Percentiles rank a stretch among this genome's conserved stretches.
These are phyloP conservation scores for Apiospora arundinis DNA, from an alignment of 2,329 filamentous ascomycete genomes.

Conservation along the genomic window DNA sequence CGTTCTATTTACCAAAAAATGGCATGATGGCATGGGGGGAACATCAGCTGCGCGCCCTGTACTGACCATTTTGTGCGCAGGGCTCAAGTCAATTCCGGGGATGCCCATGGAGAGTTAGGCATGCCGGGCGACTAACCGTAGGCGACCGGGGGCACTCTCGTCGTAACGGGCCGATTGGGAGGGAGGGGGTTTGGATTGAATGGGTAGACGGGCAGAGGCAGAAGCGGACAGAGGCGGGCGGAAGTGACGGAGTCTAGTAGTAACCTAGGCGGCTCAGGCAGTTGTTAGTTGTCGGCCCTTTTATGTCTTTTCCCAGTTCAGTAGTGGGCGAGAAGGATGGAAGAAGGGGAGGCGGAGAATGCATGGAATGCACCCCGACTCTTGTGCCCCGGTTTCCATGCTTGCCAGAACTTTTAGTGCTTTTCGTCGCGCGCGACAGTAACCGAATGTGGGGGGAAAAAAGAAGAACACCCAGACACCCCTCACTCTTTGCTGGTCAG, in stretches of 20 bases:
- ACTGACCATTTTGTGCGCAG: conserved; percentile 8
- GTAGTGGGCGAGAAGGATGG: not conserved
- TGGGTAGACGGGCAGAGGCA: not conserved
- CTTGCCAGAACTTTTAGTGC: too few relatives aligned
- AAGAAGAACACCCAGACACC: not conserved
- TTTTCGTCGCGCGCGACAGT: not conserved
- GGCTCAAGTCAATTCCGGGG: conserved; percentile 9
- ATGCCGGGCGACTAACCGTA: not conserved
- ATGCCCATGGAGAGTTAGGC: not conserved
- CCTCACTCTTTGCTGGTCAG: not conserved
- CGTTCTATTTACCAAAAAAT: not conserved
- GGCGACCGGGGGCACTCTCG: not conserved
- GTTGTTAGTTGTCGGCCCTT: not conserved
- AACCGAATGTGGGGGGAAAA: not conserved
- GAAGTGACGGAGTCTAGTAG: not conserved
- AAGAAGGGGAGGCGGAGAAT: not conserved
- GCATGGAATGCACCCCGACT: not conserved
- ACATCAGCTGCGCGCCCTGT: not conserved
- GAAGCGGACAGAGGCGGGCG: not conserved
- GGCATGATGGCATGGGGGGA: not conserved
- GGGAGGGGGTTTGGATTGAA: not conserved
- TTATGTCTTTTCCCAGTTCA: not conserved
- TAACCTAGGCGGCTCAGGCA: too few relatives aligned
- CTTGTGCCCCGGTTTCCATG: not conserved
- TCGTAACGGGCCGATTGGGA: conserved; percentile 13